These are phyloP conservation scores for Psilocybe cubensis DNA, from an alignment of 768 basidiomycete species.

Conservation along the genomic window DNA sequence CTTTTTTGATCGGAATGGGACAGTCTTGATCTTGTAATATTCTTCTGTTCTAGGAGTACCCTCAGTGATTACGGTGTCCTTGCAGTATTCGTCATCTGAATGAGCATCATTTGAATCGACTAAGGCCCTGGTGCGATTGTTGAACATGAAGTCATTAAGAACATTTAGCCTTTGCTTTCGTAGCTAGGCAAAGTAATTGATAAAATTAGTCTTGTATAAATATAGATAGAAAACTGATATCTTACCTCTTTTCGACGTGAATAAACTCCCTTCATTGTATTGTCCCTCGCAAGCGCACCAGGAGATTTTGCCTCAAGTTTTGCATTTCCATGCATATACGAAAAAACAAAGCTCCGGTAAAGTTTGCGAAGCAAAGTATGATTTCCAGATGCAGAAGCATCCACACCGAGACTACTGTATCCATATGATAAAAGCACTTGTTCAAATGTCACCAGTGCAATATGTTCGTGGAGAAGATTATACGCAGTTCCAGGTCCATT, in stretches of 20 bases:
- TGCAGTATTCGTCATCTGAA: slow-evolving; percentile 5
- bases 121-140: neutral
- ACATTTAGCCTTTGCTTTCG: no score
- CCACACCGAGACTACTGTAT: slow-evolving; percentile 11
- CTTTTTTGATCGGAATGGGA: neutral
- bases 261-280: neutral
- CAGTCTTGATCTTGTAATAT: neutral
- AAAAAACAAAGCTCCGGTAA: slow-evolving; percentile 21
- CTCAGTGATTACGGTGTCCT: neutral
- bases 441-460: slow-evolving; percentile 17
- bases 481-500: slow-evolving; percentile 13
- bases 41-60: neutral
- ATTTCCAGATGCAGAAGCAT: slow-evolving; percentile 1
- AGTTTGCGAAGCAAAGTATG: slow-evolving; percentile 15
- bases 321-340: slow-evolving; percentile 13
- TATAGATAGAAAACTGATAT: no score
- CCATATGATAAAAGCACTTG: slow-evolving; percentile 5
- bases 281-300: neutral
- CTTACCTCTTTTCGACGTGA: no score
- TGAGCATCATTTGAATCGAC: neutral
- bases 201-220: no score
- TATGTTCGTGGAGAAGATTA: slow-evolving; percentile 17
- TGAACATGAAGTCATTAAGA: no score
- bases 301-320: slow-evolving; percentile 15
- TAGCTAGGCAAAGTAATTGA: no score